phyloP scores from a whole-genome alignment of 768 basidiomycete species.

The Lactarius evosmus region DNA sequence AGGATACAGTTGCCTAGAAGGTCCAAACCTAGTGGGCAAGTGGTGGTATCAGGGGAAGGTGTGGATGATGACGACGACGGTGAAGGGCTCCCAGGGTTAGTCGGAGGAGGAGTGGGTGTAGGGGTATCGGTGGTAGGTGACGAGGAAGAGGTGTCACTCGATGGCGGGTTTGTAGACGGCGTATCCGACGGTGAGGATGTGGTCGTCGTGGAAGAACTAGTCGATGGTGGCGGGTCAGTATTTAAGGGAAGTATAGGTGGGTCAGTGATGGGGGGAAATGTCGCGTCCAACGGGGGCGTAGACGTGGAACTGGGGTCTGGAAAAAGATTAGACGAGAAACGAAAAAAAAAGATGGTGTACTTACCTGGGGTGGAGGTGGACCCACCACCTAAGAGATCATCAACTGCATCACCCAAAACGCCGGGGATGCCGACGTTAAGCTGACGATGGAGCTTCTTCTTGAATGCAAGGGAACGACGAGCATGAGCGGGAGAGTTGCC shows the following conservation, averaged over 20 bases:
- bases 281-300: background rate
- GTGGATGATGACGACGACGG: slow-evolving; percentile 13
- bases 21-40: slow-evolving; percentile 7
- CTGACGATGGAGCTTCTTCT: background rate
- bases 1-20: slow-evolving; percentile 11
- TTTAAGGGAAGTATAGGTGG: background rate
- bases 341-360: background rate
- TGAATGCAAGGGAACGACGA: slow-evolving; percentile 7
- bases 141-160: slow-evolving; percentile 13
- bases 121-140: slow-evolving; percentile 22
- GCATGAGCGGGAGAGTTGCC: slow-evolving; percentile 1
- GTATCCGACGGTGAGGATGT: background rate
- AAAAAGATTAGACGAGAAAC: background rate
- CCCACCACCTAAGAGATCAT: background rate
- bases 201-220: background rate
- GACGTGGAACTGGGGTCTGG: background rate
- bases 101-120: slow-evolving; percentile 11
- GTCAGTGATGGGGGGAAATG: background rate
- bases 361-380: background rate
- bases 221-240: background rate
- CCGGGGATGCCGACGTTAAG: background rate
- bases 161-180: slow-evolving; percentile 14
- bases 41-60: slow-evolving; percentile 4
- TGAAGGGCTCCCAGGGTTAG: slow-evolving; percentile 1
- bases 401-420: background rate